Conservation (phyloP, 345 rosid species). For the Salix suchowensis region DNA sequence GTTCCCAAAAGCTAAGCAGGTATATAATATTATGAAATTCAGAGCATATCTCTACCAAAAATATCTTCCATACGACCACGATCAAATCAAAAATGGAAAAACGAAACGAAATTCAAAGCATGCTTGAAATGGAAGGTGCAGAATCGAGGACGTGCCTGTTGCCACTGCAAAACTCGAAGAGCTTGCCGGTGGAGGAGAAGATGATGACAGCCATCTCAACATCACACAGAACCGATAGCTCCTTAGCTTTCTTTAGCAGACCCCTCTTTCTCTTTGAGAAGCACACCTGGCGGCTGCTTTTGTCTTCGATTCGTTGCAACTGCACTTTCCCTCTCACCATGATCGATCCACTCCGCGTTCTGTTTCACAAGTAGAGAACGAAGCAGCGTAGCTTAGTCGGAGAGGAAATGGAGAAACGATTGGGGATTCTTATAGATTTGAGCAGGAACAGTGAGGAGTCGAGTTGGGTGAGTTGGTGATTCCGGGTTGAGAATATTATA, state of each 20-base stretch:
- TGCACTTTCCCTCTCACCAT: conserved; percentile 25
- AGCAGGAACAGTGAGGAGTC: no score
- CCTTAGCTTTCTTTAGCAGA: conserved; percentile 22
- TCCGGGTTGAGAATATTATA: no score
- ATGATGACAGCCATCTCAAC: conserved; percentile 18
- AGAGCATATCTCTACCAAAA: no score
- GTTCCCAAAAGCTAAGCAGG: no score
- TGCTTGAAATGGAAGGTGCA: background rate
- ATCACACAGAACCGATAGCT: conserved; percentile 23
- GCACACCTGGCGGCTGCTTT: conserved; percentile 12
- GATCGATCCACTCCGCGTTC: background rate
- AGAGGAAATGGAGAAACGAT: no score
- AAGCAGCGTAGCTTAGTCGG: background rate
- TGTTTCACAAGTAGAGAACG: background rate
- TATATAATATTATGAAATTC: no score
- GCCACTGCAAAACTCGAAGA: conserved; percentile 14
- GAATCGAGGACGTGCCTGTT: background rate
- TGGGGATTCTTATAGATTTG: no score
- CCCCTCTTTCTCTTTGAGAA: conserved; percentile 26
- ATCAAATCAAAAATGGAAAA: no score
- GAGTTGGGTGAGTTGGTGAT: no score
- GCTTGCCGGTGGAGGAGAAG: conserved; percentile 22
- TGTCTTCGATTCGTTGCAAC: conserved; percentile 23
- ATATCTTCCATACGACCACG: no score
- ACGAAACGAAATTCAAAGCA: no score